Evolutionary conservation across 1,284 basidiomycete genomes (phyloP), one percentile per base, ranked within the genome.

Genomic region (Boletus mariae): DNA sequence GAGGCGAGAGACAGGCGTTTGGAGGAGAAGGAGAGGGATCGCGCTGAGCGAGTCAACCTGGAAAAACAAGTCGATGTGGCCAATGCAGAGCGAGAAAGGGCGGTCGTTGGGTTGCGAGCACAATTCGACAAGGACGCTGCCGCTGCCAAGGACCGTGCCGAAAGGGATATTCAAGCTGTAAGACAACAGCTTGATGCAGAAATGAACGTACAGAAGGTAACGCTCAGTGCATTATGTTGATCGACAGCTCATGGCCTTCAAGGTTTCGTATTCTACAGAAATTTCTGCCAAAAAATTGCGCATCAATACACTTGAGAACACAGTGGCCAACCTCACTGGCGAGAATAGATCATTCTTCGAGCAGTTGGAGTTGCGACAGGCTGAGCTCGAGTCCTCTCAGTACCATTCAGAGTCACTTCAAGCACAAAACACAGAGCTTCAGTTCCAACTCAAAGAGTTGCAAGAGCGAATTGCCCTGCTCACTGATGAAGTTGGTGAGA

Each of bases 331-430:
- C 26, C 75, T 94, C 12, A 80, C 82, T 8, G 69, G 74, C 26
- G 89, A 92, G 64, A 94, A 93, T 61, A 84, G 85, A 59, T 67
- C 75, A 15, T 80, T 92, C 53, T 97, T 96, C 64, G 90, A 93
- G 58, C 83, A 89, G 55, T 75, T 92, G 5, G 92, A 97, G 70
- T 63, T 88, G 41, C 85, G 90, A 26, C 91, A 95, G 67, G 92
- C 90, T 12, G 93, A 97, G 64, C 70, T 90, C 13, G 94, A 98
- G 71, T 87, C 88, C 0, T 83, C 85, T 1, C 84, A 87, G 55
- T 82, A 80, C 3, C 83, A 88, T 55, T 75, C 86, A 1, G 91
- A 92, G 61, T 80, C 79, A 0, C 71, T 93, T 31, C 83, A 90
- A 60, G 83, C 84, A 47, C 85, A 89, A 61, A 87, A 84, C 42